Evolutionary conservation across 768 basidiomycete species (phyloP).

Genomic region (Tulasnella sp.): DNA sequence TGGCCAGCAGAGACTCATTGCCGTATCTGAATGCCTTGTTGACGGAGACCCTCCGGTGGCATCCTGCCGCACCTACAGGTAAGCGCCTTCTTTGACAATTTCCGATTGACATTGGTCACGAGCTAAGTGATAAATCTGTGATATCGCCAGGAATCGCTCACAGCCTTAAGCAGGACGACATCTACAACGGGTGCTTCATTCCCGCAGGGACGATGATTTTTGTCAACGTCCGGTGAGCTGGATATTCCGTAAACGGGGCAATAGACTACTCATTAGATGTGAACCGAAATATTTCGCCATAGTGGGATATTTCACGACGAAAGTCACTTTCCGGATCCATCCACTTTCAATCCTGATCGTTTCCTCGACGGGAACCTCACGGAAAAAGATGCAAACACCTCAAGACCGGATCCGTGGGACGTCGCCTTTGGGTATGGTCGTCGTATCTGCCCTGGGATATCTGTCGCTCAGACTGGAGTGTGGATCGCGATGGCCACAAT

Average conservation of each 20-base stretch:
- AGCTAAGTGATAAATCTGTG: not conserved
- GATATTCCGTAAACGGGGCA: not conserved
- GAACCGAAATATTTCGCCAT: too few species aligned
- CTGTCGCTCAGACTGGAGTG: not conserved
- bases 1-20: constrained; percentile 3
- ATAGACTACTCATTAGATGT: not conserved
- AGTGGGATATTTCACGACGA: constrained; percentile 7
- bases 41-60: constrained; percentile 4
- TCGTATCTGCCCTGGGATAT: not conserved
- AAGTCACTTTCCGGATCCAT: not conserved
- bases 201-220: constrained; percentile 10
- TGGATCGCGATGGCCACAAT: constrained; percentile 1
- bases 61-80: constrained; percentile 35
- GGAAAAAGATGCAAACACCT: not conserved
- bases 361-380: not conserved
- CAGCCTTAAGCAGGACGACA: constrained; percentile 12
- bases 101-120: too few species aligned
- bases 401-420: not conserved
- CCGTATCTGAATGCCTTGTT: constrained; percentile 10
- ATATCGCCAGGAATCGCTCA: constrained; percentile 8
- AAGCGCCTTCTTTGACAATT: constrained; percentile 23
- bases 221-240: constrained; percentile 13
- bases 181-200: constrained; percentile 14
- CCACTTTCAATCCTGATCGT: constrained; percentile 7
- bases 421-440: not conserved